phyloP scores from a whole-genome alignment of 1,284 basidiomycete genomes.

The Schizopora paradoxa region DNA sequence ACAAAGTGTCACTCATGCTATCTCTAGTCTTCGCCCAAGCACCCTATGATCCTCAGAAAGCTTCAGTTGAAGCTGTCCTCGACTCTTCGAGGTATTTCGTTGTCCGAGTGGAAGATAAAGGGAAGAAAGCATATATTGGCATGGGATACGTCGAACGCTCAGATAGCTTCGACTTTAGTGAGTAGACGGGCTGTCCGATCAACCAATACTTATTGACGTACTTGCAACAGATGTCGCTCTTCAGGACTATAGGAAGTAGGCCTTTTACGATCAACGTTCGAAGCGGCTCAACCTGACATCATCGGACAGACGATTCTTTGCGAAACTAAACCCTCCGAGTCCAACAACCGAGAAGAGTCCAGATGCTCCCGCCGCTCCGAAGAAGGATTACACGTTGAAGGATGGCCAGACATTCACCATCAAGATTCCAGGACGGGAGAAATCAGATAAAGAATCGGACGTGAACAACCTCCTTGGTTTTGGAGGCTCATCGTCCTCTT shows the following conservation, averaged over 20 bases:
- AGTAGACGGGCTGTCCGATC: slow-evolving; percentile 26
- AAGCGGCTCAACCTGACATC: neutral
- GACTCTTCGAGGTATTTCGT: slow-evolving; percentile 98
- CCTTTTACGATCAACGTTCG: slow-evolving; percentile 12
- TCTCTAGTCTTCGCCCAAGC: slow-evolving; percentile 81
- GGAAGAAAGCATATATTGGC: slow-evolving; percentile 87
- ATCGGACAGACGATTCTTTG: slow-evolving; percentile 53
- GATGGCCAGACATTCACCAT: slow-evolving; percentile 96
- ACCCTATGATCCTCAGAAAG: slow-evolving; percentile 78
- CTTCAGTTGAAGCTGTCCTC: slow-evolving; percentile 90
- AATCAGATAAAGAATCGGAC: slow-evolving; percentile 26
- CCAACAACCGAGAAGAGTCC: slow-evolving; percentile 43
- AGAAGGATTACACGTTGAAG: slow-evolving; percentile 94
- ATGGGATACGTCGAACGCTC: slow-evolving; percentile 90
- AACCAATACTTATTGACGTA: slow-evolving; percentile 8
- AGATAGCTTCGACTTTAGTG: slow-evolving; percentile 93
- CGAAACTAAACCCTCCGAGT: slow-evolving; percentile 50
- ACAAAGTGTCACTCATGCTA: slow-evolving; percentile 11
- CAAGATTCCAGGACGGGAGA: slow-evolving; percentile 72
- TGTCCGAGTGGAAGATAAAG: slow-evolving; percentile 82
- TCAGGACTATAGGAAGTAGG: slow-evolving; percentile 90
- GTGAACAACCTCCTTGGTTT: slow-evolving; percentile 33
- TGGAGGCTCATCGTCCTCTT: slow-evolving; percentile 22
- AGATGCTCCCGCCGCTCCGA: slow-evolving; percentile 68
- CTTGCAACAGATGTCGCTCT: slow-evolving; percentile 73